These are phyloP conservation scores for Cephalotrichum gorgonifer DNA, from an alignment of 2,329 filamentous ascomycete species.

Conservation along the genomic window DNA sequence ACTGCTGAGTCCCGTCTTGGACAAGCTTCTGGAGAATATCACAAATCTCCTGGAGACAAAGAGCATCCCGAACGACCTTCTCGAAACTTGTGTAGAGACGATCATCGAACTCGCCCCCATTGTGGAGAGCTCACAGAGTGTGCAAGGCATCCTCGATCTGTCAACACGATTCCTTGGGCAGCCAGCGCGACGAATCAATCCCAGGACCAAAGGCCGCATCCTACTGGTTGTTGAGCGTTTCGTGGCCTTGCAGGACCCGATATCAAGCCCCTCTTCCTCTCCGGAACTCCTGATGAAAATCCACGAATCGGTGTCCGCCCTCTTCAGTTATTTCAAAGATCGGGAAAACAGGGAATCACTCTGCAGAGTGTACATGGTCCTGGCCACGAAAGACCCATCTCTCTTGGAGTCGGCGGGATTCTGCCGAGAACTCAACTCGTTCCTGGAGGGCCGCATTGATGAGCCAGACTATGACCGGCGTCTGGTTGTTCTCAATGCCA, in stretches of 20 bases:
- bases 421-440: constrained; percentile 74
- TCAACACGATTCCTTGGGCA: constrained; percentile 74
- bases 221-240: constrained; percentile 75
- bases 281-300: constrained; percentile 15
- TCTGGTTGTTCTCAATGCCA: constrained; percentile 61
- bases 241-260: constrained; percentile 51
- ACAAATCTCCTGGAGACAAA: constrained; percentile 53
- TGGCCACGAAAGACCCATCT: constrained; percentile 53
- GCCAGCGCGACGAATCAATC: constrained; percentile 72
- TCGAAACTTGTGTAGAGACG: constrained; percentile 69
- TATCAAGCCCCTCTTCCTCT: constrained; percentile 25
- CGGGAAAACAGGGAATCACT: constrained; percentile 63
- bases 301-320: constrained; percentile 56
- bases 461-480: constrained; percentile 83
- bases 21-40: constrained; percentile 56
- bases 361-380: constrained; percentile 60
- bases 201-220: constrained; percentile 71
- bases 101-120: constrained; percentile 67
- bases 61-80: constrained; percentile 57
- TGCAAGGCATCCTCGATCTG: constrained; percentile 69
- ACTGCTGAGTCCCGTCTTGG: constrained; percentile 45
- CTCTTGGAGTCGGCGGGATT: constrained; percentile 56
- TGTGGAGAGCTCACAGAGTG: constrained; percentile 57
- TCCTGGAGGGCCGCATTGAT: constrained; percentile 60
- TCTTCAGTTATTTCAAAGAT: constrained; percentile 89